These are phyloP conservation scores for Flaveria linearis DNA, from an alignment of 129 eudicot species.

Conservation along the genomic window DNA sequence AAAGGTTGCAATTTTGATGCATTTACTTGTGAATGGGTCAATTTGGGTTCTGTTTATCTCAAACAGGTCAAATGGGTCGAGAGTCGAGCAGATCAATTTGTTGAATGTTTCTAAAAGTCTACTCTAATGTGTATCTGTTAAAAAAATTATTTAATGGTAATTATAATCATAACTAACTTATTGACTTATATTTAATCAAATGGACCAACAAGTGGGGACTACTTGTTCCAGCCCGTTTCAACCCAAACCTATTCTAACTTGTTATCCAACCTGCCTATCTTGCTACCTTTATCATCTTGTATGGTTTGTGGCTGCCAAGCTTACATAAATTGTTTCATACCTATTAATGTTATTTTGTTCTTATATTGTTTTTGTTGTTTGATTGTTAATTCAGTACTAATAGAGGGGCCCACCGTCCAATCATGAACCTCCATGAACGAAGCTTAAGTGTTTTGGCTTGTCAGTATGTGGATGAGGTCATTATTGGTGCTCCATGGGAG, in stretches of 20 bases:
- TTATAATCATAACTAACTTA: background rate
- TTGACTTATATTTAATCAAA: background rate
- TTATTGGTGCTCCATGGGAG: conserved; percentile 99
- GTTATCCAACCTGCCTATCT: background rate
- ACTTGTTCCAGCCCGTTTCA: background rate
- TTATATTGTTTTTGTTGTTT: conserved; percentile 21
- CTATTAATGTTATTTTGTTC: background rate
- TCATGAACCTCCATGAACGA: conserved; percentile 99
- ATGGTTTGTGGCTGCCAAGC: background rate
- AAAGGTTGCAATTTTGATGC: background rate
- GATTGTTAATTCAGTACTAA: conserved; percentile 56
- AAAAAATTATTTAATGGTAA: background rate
- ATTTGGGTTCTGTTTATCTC: background rate
- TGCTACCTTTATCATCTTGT: background rate
- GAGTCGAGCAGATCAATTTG: background rate
- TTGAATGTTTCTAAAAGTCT: background rate
- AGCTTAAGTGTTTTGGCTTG: conserved; percentile 98
- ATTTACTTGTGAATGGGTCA: background rate
- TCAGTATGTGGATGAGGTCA: conserved; percentile 94
- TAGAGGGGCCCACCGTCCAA: conserved; percentile 93
- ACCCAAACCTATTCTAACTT: background rate
- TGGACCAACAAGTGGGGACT: background rate
- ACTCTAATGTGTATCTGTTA: background rate
- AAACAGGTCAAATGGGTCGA: background rate
- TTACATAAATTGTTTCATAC: conserved; percentile 5